These are phyloP conservation scores for Penicillium paxilli DNA, from an alignment of 495 filamentous ascomycete species.

Conservation along the genomic window DNA sequence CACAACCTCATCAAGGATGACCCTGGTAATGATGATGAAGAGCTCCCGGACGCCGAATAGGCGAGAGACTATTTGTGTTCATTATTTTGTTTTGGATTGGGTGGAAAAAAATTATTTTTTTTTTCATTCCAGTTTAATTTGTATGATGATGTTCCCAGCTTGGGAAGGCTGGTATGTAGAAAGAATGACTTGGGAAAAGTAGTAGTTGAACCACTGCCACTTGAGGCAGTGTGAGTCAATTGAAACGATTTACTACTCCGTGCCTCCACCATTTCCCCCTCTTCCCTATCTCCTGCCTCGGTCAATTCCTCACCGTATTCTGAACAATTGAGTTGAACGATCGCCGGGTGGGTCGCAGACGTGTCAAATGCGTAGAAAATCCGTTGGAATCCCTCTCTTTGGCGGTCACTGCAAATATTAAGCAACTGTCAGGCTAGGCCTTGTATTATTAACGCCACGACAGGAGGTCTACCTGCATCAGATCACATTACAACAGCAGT, in stretches of 20 bases:
- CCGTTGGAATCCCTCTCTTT: conserved; percentile 1
- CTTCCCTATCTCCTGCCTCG: too few relatives aligned
- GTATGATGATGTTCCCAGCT: not conserved
- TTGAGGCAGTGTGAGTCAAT: not conserved
- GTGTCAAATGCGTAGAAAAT: conserved; percentile 24
- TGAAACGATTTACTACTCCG: not conserved
- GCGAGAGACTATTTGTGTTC: too few relatives aligned
- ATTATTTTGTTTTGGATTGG: too few relatives aligned
- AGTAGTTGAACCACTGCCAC: too few relatives aligned
- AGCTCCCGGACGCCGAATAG: conserved; percentile 30
- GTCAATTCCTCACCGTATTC: conserved; percentile 20
- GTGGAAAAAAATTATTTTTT: not conserved
- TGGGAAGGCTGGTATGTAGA: not conserved
- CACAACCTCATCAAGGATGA: conserved; percentile 46
- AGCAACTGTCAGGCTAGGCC: conserved; percentile 4
- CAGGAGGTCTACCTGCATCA: too few relatives aligned
- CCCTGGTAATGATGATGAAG: conserved; percentile 43
- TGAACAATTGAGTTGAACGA: conserved; percentile 2
- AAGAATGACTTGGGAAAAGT: not conserved
- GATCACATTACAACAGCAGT: too few relatives aligned
- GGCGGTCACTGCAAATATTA: conserved; percentile 4
- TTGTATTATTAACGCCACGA: not conserved
- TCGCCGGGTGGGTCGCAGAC: conserved; percentile 23
- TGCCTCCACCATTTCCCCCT: too few relatives aligned
- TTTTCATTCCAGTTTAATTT: not conserved